Base-by-base conservation (phyloP, 108 stramenopile species). In the Mediolabrus comicus region DNA sequence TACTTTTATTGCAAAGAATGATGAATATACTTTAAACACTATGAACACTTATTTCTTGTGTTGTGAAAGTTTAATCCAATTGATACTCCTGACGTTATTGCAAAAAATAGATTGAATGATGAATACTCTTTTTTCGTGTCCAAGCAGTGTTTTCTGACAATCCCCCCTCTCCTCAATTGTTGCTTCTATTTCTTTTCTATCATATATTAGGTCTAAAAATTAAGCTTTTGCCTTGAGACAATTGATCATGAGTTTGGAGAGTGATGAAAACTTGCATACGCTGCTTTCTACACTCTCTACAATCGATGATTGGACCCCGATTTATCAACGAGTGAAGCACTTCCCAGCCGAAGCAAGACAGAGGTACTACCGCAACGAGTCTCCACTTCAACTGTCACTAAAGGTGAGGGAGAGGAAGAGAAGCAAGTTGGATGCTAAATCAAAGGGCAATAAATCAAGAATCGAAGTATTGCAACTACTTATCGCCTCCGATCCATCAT, bases 11-110 rank as follows among this genome's bases (percentile, higher is more conserved):
- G 74, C 66, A 61, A 32, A 65, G 54, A 67, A 49, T 75, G 74
- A 75, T 75, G 74, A 75, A 67, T 35, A 39, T 33, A 75, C 74
- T 75, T 75, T 75, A 75, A 75, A 75, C 74, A 75, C 74, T 59
- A 67, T 75, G 74, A 75, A 75, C 62, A 43, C 52, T 29, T 60
- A 13, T 25, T 54, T 30, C 25, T 0, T 63, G 32, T 60, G 59
- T 70, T 11, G 49, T 53, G 62, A 67, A 60, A 54, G 29, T 67
- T 30, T 41, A 58, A 67, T 75, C 74, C 74, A 75, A 75, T 75
- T 75, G 74, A 75, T 75, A 75, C 74, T 75, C 74, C 74, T 75
- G 74, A 67, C 32, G 65, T 56, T 63, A 63, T 58, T 36, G 24
- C 32, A 49, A 17, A 38, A 1, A 22, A 22, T 22, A 24, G 22